A percentile compares a stretch with the other conserved stretches of the same genome.
These are phyloP conservation scores for Alternaria brassicicola DNA, from an alignment of 2,329 filamentous ascomycete genomes.

Conservation along the genomic window DNA sequence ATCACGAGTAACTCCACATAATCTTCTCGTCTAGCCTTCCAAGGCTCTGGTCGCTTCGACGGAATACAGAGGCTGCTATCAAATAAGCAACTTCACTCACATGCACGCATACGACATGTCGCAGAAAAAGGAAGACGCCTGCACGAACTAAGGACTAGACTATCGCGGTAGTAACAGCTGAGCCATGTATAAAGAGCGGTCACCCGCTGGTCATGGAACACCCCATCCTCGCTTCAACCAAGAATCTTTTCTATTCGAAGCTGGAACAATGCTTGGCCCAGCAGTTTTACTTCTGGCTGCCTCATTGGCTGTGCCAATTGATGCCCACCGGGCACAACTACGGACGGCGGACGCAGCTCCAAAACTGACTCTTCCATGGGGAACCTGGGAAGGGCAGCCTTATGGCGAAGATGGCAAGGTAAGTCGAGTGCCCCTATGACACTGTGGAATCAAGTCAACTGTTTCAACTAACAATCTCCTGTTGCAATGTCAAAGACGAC, in stretches of 20 bases:
- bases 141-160: not conserved
- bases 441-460: not conserved
- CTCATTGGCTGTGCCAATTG: not conserved
- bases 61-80: not conserved
- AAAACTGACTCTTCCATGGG: not conserved
- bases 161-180: not conserved
- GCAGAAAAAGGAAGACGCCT: not conserved
- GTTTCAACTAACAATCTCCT: not conserved
- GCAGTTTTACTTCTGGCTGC: not conserved
- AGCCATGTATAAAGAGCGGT: not conserved
- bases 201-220: accelerated
- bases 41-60: not conserved
- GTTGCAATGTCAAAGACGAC: not conserved
- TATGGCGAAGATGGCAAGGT: not conserved
- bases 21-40: not conserved
- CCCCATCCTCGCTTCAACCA: not conserved
- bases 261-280: not conserved
- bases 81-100: not conserved
- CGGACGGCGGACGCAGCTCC: not conserved
- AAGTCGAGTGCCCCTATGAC: not conserved
- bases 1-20: not conserved
- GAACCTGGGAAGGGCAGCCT: not conserved
- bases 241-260: not conserved
- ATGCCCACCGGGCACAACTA: not conserved
- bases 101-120: not conserved